Evolutionary conservation across 495 filamentous ascomycete species (phyloP).

Genomic region (Patellaria atrata): DNA sequence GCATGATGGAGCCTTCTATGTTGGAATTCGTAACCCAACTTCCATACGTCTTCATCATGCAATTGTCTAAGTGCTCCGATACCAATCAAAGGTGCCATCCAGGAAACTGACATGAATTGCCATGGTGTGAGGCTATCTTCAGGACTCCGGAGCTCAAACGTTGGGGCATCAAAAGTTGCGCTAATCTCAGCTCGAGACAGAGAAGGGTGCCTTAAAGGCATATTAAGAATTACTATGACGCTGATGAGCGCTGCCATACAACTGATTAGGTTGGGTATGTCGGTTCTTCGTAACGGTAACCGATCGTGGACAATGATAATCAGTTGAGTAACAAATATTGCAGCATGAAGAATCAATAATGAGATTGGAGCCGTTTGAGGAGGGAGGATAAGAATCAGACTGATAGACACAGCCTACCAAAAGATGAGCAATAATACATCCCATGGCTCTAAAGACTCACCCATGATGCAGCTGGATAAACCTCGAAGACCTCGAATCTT

Average conservation of each 20-base stretch:
- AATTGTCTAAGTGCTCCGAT: constrained; percentile 46
- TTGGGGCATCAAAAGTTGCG: constrained; percentile 40
- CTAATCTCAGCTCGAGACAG: constrained; percentile 49
- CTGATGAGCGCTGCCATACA: constrained; percentile 28
- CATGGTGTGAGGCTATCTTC: constrained; percentile 66
- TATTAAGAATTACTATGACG: constrained; percentile 43
- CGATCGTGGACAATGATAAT: constrained; percentile 26
- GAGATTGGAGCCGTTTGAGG: constrained; percentile 32
- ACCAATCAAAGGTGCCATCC: constrained; percentile 61
- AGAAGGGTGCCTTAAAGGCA: constrained; percentile 54
- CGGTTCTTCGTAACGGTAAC: constrained; percentile 17
- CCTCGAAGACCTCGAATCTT: no score
- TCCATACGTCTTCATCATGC: constrained; percentile 67
- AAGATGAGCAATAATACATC: constrained; percentile 5
- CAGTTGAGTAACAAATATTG: constrained; percentile 25
- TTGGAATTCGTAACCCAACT: constrained; percentile 59
- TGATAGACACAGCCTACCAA: constrained; percentile 29
- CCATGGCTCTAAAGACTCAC: constrained; percentile 24
- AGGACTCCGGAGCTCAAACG: constrained; percentile 51
- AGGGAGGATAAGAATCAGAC: constrained; percentile 34
- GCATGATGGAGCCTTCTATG: constrained; percentile 53
- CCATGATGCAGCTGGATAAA: constrained; percentile 33
- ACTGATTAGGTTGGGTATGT: constrained; percentile 30
- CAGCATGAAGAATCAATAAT: constrained; percentile 26
- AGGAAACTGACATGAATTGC: constrained; percentile 73